phyloP scores from a whole-genome alignment of 179 eudicot species.

The Beta corolliflora region DNA sequence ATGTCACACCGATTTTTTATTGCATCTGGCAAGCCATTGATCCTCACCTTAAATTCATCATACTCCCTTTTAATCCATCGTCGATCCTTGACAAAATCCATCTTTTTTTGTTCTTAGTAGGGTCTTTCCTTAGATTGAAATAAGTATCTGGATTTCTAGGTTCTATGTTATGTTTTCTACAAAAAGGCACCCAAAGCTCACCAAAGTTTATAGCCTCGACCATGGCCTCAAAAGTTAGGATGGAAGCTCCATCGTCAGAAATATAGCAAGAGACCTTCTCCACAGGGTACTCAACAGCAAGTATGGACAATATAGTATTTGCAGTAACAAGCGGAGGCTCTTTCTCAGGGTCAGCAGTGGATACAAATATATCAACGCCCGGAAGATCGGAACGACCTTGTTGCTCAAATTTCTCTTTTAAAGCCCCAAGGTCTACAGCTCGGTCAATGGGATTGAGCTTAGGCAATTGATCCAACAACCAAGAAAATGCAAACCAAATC shows the following conservation, averaged over 20 bases:
- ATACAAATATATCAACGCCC: slow-evolving; percentile 68
- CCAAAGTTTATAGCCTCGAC: slow-evolving; percentile 76
- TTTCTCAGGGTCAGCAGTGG: slow-evolving; percentile 80
- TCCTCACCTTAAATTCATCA: slow-evolving; percentile 81
- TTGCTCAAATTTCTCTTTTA: slow-evolving; percentile 67
- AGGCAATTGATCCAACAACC: slow-evolving; percentile 75
- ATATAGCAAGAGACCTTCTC: slow-evolving; percentile 68
- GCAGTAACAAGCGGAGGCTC: slow-evolving; percentile 86
- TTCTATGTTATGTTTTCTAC: slow-evolving; percentile 74
- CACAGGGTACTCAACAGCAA: slow-evolving; percentile 74
- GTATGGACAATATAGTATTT: slow-evolving; percentile 68
- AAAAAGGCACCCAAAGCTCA: slow-evolving; percentile 80
- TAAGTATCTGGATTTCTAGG: slow-evolving; percentile 80
- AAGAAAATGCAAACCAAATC: slow-evolving; percentile 78
- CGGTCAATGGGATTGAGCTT: slow-evolving; percentile 78
- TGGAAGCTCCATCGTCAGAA: slow-evolving; percentile 81
- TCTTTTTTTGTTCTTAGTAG: slow-evolving; percentile 69
- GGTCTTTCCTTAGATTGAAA: slow-evolving; percentile 60
- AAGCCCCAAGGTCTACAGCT: slow-evolving; percentile 57
- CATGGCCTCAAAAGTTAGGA: slow-evolving; percentile 82
- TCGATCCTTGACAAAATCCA: slow-evolving; percentile 78
- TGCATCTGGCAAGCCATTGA: slow-evolving; percentile 67
- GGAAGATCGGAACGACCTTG: slow-evolving; percentile 80
- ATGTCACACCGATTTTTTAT: slow-evolving; percentile 61
- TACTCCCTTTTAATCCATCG: slow-evolving; percentile 87